A percentile compares a stretch with the other conserved stretches of the same genome.
Evolutionary conservation across 495 filamentous ascomycete species (phyloP).

Genomic region (Xylaria bambusicola): DNA sequence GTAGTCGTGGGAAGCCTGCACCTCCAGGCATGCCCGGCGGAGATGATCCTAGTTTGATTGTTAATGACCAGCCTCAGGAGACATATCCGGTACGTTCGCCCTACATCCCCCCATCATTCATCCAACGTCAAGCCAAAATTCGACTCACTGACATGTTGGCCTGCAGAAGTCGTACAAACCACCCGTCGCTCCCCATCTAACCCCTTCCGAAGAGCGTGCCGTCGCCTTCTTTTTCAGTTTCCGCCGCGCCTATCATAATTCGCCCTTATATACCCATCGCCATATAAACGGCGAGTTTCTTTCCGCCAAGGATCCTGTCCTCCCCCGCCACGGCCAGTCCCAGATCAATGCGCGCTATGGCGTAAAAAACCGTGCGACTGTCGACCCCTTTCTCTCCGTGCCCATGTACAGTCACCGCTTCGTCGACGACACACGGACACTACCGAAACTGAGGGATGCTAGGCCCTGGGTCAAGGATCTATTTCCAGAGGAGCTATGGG

Average conservation of each 20-base stretch:
- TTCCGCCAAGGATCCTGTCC: slow-evolving; percentile 19
- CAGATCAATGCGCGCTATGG: slow-evolving; percentile 54
- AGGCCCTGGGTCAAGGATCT: slow-evolving; percentile 48
- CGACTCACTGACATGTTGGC: background rate
- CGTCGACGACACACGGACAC: slow-evolving; percentile 40
- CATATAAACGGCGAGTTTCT: slow-evolving; percentile 16
- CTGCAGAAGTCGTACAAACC: slow-evolving; percentile 43
- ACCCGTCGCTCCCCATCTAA: slow-evolving; percentile 40
- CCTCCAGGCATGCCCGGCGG: slow-evolving; percentile 37
- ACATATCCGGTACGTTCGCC: slow-evolving; percentile 31
- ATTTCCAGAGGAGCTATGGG: slow-evolving; percentile 55
- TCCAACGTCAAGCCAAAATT: no score
- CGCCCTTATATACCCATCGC: slow-evolving; percentile 52
- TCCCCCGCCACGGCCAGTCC: slow-evolving; percentile 47
- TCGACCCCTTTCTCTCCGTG: slow-evolving; percentile 54
- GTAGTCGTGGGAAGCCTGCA: slow-evolving; percentile 34
- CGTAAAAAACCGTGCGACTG: slow-evolving; percentile 45
- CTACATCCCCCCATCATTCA: no score
- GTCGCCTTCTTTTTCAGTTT: slow-evolving; percentile 49
- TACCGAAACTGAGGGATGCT: slow-evolving; percentile 48
- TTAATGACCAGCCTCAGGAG: slow-evolving; percentile 32
- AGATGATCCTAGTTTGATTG: slow-evolving; percentile 32
- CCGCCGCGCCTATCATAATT: slow-evolving; percentile 49
- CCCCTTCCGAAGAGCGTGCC: slow-evolving; percentile 42
- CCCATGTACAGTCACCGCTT: slow-evolving; percentile 54